Base-by-base conservation (phyloP, 371 early-diverging fungal genomes). In the Mortierella sp. region DNA sequence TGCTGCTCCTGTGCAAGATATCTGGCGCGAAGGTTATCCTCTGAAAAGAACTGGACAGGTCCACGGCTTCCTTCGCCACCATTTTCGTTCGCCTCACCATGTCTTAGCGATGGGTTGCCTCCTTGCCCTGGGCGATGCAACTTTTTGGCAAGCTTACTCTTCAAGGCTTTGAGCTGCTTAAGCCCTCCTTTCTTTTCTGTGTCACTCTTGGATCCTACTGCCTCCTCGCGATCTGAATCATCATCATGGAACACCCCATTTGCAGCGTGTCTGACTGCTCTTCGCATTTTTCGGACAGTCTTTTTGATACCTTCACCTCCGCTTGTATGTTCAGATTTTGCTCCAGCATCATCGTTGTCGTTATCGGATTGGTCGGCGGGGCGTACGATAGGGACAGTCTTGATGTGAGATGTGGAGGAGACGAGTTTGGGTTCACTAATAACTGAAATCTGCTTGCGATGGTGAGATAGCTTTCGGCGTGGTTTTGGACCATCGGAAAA, bases 261-360 rank as follows among this genome's bases (percentile, higher is more conserved):
- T 12, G 75, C 75, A 26, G 75, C 81, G 42, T 67, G 71, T 28
- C 81, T 75, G 28, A 80, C 81, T 1, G 75, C 81, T 28, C 37
- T 64, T 6, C 70, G 66, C 81, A 80, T 74, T 32, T 49, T 70
- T 8, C 75, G 75, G 23, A 80, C 81, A 10, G 70, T 80, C 37
- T 64, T 70, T 65, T 80, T 80, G 71, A 80, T 80, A 13, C 81
- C 81, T 55, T 80, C 81, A 15, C 81, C 75, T 5, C 81, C 81
- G 45, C 81, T 80, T 15, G 81, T 75, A 55, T 80, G 68, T 54
- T 80, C 81, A 5, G 81, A 80, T 47, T 74, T 74, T 19, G 47
- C 43, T 26, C 75, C 81, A 10, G 71, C 68, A 42, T 80, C 81
- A 0, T 80, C 81, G 26, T 74, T 74, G 49, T 80, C 81, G 35